Conservation (phyloP, 768 basidiomycete genomes). For the Lactifluus echinatus region DNA sequence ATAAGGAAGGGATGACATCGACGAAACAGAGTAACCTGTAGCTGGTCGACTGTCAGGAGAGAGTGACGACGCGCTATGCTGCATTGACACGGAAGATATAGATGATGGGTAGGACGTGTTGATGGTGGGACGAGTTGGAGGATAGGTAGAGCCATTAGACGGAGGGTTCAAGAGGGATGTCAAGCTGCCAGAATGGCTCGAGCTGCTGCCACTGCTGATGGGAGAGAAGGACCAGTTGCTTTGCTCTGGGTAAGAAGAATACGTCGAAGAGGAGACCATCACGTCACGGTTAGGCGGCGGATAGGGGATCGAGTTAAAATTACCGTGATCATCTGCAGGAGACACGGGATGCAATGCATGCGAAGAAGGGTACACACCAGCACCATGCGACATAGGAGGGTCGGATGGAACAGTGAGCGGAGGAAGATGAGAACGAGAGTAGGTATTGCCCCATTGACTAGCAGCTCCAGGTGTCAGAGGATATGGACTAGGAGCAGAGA, state of each 20-base stretch:
- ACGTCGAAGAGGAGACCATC: conserved; percentile 45
- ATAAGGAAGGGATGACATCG: conserved; percentile 55
- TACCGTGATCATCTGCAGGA: conserved; percentile 60
- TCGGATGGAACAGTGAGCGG: conserved; percentile 80
- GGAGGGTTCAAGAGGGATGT: conserved; percentile 70
- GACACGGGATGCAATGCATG: conserved; percentile 61
- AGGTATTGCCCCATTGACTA: conserved; percentile 46
- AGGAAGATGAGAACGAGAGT: conserved; percentile 48
- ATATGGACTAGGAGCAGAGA: conserved; percentile 77
- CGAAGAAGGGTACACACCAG: conserved; percentile 49
- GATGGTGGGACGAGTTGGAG: conserved; percentile 52
- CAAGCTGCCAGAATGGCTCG: conserved; percentile 62
- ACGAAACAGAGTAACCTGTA: conserved; percentile 80
- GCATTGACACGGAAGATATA: conserved; percentile 34
- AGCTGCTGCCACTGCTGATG: conserved; percentile 42
- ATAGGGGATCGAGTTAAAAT: conserved; percentile 34
- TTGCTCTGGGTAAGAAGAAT: conserved; percentile 54
- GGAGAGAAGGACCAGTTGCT: conserved; percentile 41
- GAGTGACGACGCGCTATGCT: conserved; percentile 58
- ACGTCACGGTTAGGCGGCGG: conserved; percentile 27
- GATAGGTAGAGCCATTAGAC: conserved; percentile 37
- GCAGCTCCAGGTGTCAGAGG: conserved; percentile 52
- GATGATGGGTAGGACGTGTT: conserved; percentile 55
- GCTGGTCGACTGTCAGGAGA: conserved; percentile 83
- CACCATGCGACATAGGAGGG: conserved; percentile 48